Evolutionary conservation across 2,329 filamentous ascomycete species (phyloP).

Genomic region (Epichloe hybrida): DNA sequence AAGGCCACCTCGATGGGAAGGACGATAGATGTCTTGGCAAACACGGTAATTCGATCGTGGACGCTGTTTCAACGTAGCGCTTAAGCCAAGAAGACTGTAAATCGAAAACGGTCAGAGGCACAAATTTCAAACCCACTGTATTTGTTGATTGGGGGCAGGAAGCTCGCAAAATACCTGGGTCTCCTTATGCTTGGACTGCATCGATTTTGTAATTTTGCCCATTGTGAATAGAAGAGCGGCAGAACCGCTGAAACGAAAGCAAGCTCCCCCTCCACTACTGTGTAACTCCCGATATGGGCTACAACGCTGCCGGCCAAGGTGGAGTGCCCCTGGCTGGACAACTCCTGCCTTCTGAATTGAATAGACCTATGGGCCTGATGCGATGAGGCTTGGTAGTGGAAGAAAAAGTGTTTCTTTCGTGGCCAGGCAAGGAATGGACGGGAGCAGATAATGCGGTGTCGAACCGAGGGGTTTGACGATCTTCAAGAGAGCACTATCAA

Average conservation of each 20-base stretch:
- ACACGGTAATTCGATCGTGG: slow-evolving; percentile 56
- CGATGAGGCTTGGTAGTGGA: not conserved
- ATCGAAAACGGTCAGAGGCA: not conserved
- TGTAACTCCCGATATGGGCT: slow-evolving; percentile 24
- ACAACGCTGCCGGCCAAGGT: slow-evolving; percentile 23
- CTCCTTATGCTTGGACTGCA: slow-evolving; percentile 54
- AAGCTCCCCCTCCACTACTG: slow-evolving; percentile 44
- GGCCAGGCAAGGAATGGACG: not conserved
- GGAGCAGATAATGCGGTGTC: not conserved
- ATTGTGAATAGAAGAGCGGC: slow-evolving; percentile 46
- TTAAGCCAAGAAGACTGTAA: slow-evolving; percentile 73
- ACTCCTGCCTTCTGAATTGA: slow-evolving; percentile 11
- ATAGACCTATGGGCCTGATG: not conserved
- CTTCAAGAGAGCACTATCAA: not conserved
- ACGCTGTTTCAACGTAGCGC: slow-evolving; percentile 62
- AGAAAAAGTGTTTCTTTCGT: not conserved
- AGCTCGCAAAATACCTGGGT: slow-evolving; percentile 38
- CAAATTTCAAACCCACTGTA: not conserved
- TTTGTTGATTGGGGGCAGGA: not conserved
- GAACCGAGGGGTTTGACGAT: not conserved
- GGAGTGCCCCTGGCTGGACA: slow-evolving; percentile 21
- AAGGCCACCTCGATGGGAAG: slow-evolving; percentile 87
- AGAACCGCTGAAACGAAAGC: slow-evolving; percentile 36
- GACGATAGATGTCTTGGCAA: slow-evolving; percentile 62
- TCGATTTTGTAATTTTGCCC: slow-evolving; percentile 55